A percentile compares a stretch with the other conserved stretches of the same genome.
These are phyloP conservation scores for Phytomonas francai DNA, from an alignment of 208 protist species.

Conservation along the genomic window DNA sequence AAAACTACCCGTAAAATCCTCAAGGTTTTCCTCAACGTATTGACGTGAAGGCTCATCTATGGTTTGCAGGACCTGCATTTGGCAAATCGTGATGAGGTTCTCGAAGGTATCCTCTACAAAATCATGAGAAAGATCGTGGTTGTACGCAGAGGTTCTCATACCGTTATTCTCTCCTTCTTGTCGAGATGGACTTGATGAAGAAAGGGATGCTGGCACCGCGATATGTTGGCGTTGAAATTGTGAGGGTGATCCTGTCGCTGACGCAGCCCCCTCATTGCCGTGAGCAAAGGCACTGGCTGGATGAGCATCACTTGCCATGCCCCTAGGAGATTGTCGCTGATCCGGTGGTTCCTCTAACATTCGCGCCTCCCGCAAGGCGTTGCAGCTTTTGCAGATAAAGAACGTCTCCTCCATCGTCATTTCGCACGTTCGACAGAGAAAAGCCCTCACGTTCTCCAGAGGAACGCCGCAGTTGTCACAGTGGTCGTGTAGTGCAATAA, in stretches of 20 bases:
- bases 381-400: slow-evolving; percentile 67
- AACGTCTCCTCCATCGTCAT: slow-evolving; percentile 41
- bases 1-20: neutral
- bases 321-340: neutral
- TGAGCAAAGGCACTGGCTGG: too few species aligned
- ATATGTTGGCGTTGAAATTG: neutral
- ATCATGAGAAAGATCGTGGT: slow-evolving; percentile 61
- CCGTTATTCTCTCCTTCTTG: neutral
- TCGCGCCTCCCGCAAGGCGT: slow-evolving; percentile 32
- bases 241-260: neutral
- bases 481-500: slow-evolving; percentile 56
- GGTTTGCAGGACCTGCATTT: slow-evolving; percentile 57
- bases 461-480: slow-evolving; percentile 63
- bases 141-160: slow-evolving; percentile 16
- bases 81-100: slow-evolving; percentile 54
- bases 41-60: slow-evolving; percentile 28
- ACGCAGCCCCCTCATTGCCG: too few species aligned
- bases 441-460: slow-evolving; percentile 41
- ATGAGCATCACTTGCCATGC: too few species aligned
- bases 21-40: slow-evolving; percentile 25
- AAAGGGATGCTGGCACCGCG: neutral
- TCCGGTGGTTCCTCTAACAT: neutral
- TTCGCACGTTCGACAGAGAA: slow-evolving; percentile 80
- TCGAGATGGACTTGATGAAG: neutral
- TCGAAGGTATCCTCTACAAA: slow-evolving; percentile 81